Conservation (phyloP, 108 stramenopile genomes). For the Skeletonema menzelii region DNA sequence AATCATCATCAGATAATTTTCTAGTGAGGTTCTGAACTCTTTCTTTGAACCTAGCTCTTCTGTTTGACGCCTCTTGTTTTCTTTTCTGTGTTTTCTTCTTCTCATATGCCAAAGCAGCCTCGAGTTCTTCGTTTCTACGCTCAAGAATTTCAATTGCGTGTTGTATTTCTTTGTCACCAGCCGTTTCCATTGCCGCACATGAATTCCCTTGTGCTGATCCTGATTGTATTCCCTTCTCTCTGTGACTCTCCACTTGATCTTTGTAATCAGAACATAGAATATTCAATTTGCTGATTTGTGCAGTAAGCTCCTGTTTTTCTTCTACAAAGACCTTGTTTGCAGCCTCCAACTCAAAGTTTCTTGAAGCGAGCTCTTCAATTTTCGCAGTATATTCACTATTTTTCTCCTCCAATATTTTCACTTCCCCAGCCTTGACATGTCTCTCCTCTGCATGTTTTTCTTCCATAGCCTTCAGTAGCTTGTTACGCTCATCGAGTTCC, state of each 20-base stretch:
- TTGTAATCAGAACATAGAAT: neutral
- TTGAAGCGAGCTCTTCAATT: neutral
- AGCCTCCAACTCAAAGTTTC: neutral
- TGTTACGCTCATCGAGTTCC: neutral
- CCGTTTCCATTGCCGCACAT: neutral
- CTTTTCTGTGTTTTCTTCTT: neutral
- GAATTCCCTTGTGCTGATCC: neutral
- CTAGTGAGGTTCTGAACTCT: neutral
- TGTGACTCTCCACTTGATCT: neutral
- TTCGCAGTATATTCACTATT: neutral
- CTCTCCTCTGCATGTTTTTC: neutral
- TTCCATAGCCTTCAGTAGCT: neutral
- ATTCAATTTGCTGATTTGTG: too few species aligned
- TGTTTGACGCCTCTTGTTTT: neutral
- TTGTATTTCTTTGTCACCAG: neutral
- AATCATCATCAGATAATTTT: neutral
- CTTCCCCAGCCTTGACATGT: neutral
- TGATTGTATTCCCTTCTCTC: neutral
- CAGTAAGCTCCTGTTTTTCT: neutral
- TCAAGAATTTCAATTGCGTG: neutral
- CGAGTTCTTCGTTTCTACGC: neutral
- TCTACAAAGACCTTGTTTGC: neutral
- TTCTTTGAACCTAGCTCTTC: neutral
- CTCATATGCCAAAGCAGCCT: neutral
- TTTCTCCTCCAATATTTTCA: neutral